phyloP scores from a whole-genome alignment of 1,139 yeast genomes.

The Zygoascus sp. region DNA sequence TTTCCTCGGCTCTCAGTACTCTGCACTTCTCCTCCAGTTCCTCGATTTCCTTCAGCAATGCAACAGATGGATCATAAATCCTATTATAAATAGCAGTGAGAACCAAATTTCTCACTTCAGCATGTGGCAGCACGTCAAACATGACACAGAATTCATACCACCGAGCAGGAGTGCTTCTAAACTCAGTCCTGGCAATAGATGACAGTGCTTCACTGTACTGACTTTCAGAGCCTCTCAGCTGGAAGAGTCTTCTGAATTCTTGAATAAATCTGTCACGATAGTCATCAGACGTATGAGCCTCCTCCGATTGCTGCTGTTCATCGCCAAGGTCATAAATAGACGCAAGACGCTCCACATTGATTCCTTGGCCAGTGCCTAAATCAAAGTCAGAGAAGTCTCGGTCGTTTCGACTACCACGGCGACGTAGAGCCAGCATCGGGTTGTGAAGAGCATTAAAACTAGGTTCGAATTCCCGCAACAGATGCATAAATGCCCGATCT shows the following conservation, averaged over 20 bases:
- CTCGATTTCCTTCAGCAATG: constrained; percentile 38
- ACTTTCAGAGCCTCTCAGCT: neutral
- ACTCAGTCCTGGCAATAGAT: constrained; percentile 24
- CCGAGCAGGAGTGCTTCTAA: constrained; percentile 60
- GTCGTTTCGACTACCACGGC: neutral
- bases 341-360: neutral
- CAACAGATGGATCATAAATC: constrained; percentile 32
- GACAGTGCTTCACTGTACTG: constrained; percentile 21
- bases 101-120: constrained; percentile 40
- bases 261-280: constrained; percentile 3
- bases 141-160: constrained; percentile 61
- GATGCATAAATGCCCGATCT: constrained; percentile 15
- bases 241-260: constrained; percentile 2
- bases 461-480: constrained; percentile 3
- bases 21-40: constrained; percentile 26
- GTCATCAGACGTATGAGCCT: neutral
- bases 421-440: constrained; percentile 2
- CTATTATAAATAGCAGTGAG: constrained; percentile 47
- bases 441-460: constrained; percentile 2
- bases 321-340: constrained; percentile 1
- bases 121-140: constrained; percentile 44
- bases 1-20: constrained; percentile 26
- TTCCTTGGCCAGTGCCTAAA: neutral
- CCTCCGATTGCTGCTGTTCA: neutral
- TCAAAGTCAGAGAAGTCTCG: neutral